Evolutionary conservation across 768 basidiomycete genomes (phyloP).

Genomic region (Floccularia luteovirens): DNA sequence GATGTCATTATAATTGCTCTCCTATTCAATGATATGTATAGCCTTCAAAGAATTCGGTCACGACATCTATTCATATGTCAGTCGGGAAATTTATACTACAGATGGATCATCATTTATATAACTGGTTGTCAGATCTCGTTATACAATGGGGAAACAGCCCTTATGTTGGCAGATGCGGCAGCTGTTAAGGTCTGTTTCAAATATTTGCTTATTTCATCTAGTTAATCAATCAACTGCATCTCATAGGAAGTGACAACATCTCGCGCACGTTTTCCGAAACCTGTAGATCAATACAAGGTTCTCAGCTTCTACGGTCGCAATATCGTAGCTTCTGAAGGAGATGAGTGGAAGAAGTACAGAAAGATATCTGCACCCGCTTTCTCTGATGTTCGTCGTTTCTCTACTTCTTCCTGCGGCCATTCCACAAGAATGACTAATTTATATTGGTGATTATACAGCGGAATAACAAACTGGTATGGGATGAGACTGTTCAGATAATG

Average conservation of each 20-base stretch:
- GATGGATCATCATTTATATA: too few relatives aligned
- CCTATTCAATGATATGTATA: too few relatives aligned
- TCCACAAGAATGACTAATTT: not conserved
- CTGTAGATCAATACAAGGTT: constrained; percentile 33
- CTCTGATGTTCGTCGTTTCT: constrained; percentile 39
- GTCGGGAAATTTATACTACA: too few relatives aligned
- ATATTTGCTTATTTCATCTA: not conserved
- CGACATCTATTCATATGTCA: too few relatives aligned
- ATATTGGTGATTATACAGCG: constrained; percentile 17
- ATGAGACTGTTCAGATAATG: constrained; percentile 34
- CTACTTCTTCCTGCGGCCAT: not conserved
- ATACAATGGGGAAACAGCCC: constrained; percentile 10
- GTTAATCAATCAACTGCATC: not conserved
- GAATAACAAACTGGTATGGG: constrained; percentile 43
- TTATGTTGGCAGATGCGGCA: constrained; percentile 28
- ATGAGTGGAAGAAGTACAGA: too few relatives aligned
- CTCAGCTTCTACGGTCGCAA: constrained; percentile 51
- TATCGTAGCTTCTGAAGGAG: constrained; percentile 61
- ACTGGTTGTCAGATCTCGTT: constrained; percentile 17
- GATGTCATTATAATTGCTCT: too few relatives aligned
- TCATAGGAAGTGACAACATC: constrained; percentile 41
- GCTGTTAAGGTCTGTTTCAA: constrained; percentile 26
- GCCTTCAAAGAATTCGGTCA: too few relatives aligned
- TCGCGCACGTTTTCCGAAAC: constrained; percentile 51
- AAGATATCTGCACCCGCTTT: constrained; percentile 61